Evolutionary conservation across 805 yeast genomes (phyloP).

Genomic region (Candida dajiaensis): DNA sequence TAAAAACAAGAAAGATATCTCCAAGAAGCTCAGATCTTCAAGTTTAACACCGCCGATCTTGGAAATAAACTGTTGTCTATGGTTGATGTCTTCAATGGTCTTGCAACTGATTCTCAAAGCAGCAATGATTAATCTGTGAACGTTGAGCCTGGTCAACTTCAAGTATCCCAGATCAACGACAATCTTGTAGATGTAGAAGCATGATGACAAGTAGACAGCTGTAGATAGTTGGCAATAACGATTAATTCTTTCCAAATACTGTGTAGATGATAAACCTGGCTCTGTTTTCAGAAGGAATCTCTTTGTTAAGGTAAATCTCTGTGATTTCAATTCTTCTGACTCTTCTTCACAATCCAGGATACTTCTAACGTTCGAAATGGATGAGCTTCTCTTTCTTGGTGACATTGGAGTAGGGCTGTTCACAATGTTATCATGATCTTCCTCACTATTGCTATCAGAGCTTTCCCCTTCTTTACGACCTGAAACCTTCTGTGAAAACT

Average conservation of each 20-base stretch:
- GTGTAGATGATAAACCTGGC: conserved; percentile 21
- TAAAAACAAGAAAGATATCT: conserved; percentile 43
- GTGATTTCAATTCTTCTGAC: conserved; percentile 3
- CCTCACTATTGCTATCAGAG: background rate
- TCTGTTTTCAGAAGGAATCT: conserved; percentile 18
- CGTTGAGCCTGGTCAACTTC: conserved; percentile 33
- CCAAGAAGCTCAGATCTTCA: conserved; percentile 41
- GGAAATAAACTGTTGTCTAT: conserved; percentile 38
- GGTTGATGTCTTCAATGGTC: conserved; percentile 39
- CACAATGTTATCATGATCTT: conserved; percentile 2
- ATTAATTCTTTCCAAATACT: conserved; percentile 24
- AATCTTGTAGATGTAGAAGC: conserved; percentile 21
- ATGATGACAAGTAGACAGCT: conserved; percentile 24
- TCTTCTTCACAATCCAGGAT: background rate
- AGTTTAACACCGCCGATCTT: conserved; percentile 39
- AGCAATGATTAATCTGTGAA: conserved; percentile 39
- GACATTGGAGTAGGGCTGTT: conserved; percentile 9
- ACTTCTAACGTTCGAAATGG: background rate
- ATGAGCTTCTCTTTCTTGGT: conserved; percentile 13
- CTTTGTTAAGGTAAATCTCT: conserved; percentile 16
- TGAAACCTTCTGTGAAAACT: background rate
- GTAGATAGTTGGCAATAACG: conserved; percentile 24
- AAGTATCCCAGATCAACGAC: conserved; percentile 11
- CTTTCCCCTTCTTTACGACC: background rate
- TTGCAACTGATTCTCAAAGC: conserved; percentile 42